Conservation (phyloP, 1,284 basidiomycete genomes). For the Sporisorium graminicola region DNA sequence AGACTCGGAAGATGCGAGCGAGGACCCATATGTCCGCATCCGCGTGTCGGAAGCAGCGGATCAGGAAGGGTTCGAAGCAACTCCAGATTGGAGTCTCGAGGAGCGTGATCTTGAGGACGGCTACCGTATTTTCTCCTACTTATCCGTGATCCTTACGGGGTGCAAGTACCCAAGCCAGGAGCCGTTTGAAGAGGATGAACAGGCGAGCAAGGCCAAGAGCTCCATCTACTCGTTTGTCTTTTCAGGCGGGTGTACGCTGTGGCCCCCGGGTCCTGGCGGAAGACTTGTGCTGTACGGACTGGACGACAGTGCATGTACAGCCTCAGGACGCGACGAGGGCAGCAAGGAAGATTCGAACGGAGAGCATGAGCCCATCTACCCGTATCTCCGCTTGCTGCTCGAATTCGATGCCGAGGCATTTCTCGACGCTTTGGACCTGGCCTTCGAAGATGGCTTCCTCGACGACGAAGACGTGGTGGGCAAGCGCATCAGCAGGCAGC, state of each 20-base stretch:
- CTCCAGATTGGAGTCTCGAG: slow-evolving; percentile 22
- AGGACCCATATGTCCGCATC: slow-evolving; percentile 37
- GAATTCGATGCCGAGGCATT: slow-evolving; percentile 94
- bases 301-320: slow-evolving; percentile 73
- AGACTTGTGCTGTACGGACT: slow-evolving; percentile 76
- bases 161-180: slow-evolving; percentile 87
- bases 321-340: slow-evolving; percentile 68
- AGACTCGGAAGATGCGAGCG: slow-evolving; percentile 3
- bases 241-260: slow-evolving; percentile 81
- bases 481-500: slow-evolving; percentile 77
- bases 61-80: neutral
- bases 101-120: slow-evolving; percentile 74
- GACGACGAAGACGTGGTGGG: slow-evolving; percentile 76
- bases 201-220: slow-evolving; percentile 73
- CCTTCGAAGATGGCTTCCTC: slow-evolving; percentile 91
- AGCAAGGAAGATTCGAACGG: slow-evolving; percentile 78
- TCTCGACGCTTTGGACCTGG: slow-evolving; percentile 91
- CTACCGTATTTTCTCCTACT: slow-evolving; percentile 92
- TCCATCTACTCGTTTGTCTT: slow-evolving; percentile 77
- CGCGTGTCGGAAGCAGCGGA: slow-evolving; percentile 12
- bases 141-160: slow-evolving; percentile 87
- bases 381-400: slow-evolving; percentile 86
- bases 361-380: slow-evolving; percentile 74
- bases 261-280: slow-evolving; percentile 81
- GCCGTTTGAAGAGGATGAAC: slow-evolving; percentile 74